Percentiles rank a stretch among this genome's conserved stretches.
Conservation (phyloP, 495 filamentous ascomycete genomes). For the Extremus antarcticus region DNA sequence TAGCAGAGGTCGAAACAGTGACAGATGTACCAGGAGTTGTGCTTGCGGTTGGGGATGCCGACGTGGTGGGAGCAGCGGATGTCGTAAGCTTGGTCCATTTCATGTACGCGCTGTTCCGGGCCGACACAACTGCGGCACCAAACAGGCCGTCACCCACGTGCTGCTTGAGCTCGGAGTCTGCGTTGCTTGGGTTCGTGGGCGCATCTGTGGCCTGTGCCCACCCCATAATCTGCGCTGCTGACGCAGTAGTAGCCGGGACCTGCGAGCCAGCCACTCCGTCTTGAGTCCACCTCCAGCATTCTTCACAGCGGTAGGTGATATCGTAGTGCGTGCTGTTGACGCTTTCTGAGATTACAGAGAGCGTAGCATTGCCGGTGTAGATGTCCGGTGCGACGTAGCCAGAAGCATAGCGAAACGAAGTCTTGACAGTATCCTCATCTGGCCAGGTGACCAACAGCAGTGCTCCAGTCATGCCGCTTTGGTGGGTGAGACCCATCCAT, state of each 20-base stretch:
- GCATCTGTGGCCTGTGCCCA: constrained; percentile 35
- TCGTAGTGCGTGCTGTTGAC: constrained; percentile 44
- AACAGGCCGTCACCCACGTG: constrained; percentile 41
- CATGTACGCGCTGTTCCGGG: constrained; percentile 37
- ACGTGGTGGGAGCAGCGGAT: constrained; percentile 6
- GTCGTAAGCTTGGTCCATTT: constrained; percentile 39
- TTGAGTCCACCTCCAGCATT: constrained; percentile 50
- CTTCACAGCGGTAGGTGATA: constrained; percentile 51
- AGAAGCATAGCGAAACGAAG: constrained; percentile 45
- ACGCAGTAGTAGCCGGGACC: constrained; percentile 16
- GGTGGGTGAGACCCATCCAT: constrained; percentile 48
- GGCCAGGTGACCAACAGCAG: constrained; percentile 49
- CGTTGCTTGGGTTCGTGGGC: constrained; percentile 27
- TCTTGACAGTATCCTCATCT: constrained; percentile 39
- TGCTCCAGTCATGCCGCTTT: constrained; percentile 47
- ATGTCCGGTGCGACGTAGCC: constrained; percentile 46
- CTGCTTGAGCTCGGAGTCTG: constrained; percentile 30
- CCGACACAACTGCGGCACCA: constrained; percentile 31
- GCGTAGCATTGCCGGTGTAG: constrained; percentile 48
- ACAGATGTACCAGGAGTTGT: constrained; percentile 32
- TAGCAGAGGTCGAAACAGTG: constrained; percentile 23
- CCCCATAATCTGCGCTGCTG: constrained; percentile 29
- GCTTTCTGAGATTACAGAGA: constrained; percentile 46
- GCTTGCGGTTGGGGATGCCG: constrained; percentile 5
- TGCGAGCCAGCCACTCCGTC: constrained; percentile 36